Evolutionary conservation across 306 rosid genomes (phyloP).

Genomic region (Alnus glutinosa): DNA sequence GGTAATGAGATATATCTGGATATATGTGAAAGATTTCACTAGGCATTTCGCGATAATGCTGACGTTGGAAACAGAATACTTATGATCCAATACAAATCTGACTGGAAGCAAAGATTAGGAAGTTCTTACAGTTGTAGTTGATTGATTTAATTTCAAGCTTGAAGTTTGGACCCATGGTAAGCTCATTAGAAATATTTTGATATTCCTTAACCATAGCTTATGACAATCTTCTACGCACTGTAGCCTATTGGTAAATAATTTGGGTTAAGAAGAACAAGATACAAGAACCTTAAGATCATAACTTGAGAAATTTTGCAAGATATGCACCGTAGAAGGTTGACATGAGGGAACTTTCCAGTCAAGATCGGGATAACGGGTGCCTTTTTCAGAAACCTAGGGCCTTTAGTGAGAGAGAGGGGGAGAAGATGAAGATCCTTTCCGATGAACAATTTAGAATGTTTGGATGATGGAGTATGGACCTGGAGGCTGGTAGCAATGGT

Average conservation of each 20-base stretch:
- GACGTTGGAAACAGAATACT: background rate
- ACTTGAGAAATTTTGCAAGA: background rate
- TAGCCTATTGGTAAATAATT: background rate
- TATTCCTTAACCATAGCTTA: background rate
- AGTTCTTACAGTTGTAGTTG: background rate
- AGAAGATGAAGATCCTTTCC: background rate
- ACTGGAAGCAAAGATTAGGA: background rate
- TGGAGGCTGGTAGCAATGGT: background rate
- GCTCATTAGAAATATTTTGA: background rate
- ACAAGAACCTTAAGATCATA: background rate
- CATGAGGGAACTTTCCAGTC: background rate
- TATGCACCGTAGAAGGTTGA: background rate
- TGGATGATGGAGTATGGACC: background rate
- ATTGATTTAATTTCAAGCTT: background rate
- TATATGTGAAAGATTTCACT: too few species aligned
- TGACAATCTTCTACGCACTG: background rate
- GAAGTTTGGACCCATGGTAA: background rate
- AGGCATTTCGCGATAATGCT: background rate
- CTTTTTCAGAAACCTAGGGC: background rate
- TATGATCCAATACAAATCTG: background rate
- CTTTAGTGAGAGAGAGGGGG: background rate
- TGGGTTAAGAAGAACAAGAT: background rate
- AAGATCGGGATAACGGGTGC: background rate
- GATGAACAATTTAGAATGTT: background rate
- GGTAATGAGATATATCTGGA: too few species aligned